Evolutionary conservation across 495 filamentous ascomycete genomes (phyloP).

Genomic region (Terfezia claveryi): DNA sequence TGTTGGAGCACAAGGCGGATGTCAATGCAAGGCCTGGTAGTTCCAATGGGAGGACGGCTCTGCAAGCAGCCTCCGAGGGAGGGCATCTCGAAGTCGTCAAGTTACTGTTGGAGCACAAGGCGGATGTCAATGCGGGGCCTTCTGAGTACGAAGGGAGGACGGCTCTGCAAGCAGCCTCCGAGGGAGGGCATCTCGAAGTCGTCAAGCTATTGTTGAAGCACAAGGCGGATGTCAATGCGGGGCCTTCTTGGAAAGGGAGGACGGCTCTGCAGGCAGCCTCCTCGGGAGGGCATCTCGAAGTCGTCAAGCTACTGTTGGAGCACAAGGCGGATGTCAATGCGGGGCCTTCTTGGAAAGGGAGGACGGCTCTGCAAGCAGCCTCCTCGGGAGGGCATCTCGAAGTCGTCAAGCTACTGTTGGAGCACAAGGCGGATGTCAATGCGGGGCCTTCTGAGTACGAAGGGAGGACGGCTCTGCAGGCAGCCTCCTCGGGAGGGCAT

Average conservation of each 20-base stretch:
- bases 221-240: background rate
- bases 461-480: background rate
- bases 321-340: too few relatives aligned
- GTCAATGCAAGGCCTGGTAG: too few relatives aligned
- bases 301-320: background rate
- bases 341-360: too few relatives aligned
- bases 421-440: background rate
- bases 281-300: background rate
- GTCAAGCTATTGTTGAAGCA: constrained; percentile 5
- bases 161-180: constrained; percentile 8
- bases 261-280: constrained; percentile 3
- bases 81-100: constrained; percentile 10
- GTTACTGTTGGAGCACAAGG: constrained; percentile 5
- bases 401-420: too few relatives aligned
- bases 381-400: too few relatives aligned
- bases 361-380: too few relatives aligned
- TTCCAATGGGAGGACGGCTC: constrained; percentile 11
- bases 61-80: constrained; percentile 10
- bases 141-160: constrained; percentile 4
- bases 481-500: too few relatives aligned
- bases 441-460: background rate
- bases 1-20: background rate
- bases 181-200: constrained; percentile 6
- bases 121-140: constrained; percentile 11
- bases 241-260: background rate